phyloP scores from a whole-genome alignment of 2,329 filamentous ascomycete genomes.

The Colletotrichum sp. region DNA sequence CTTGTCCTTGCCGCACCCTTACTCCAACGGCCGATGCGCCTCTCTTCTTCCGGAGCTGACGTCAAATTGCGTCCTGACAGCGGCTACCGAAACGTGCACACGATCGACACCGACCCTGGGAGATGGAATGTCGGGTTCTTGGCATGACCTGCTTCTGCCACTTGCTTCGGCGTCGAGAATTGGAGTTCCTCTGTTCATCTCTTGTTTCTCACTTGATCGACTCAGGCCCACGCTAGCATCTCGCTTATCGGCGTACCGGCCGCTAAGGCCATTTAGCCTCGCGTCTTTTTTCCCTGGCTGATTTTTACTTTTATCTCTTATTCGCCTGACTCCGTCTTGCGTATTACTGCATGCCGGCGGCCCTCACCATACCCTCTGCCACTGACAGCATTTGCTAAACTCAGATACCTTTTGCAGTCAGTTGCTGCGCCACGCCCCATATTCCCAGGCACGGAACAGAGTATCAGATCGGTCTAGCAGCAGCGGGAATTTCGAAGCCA shows the following conservation, averaged over 20 bases:
- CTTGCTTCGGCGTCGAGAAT: background rate
- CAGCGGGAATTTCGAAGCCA: background rate
- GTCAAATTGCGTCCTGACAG: background rate
- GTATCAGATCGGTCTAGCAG: background rate
- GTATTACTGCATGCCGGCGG: background rate
- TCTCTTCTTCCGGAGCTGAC: background rate
- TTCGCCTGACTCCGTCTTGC: background rate
- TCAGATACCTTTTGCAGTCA: background rate
- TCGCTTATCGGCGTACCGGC: slow-evolving; percentile 19
- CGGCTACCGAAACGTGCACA: background rate
- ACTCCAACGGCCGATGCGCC: background rate
- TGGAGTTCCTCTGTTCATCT: background rate
- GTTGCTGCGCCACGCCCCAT: background rate
- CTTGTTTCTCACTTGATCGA: background rate
- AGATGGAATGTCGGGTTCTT: background rate
- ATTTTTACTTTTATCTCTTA: slow-evolving; percentile 7
- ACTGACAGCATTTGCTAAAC: background rate
- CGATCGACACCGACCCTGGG: background rate
- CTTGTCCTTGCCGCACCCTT: slow-evolving; percentile 8
- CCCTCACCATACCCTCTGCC: background rate
- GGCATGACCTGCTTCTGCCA: background rate
- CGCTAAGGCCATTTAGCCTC: slow-evolving; percentile 13
- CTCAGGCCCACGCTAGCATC: background rate
- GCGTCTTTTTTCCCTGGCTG: background rate
- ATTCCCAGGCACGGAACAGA: background rate